These are phyloP conservation scores for Odontarrhena argentea DNA, from an alignment of 345 rosid species.

Conservation along the genomic window DNA sequence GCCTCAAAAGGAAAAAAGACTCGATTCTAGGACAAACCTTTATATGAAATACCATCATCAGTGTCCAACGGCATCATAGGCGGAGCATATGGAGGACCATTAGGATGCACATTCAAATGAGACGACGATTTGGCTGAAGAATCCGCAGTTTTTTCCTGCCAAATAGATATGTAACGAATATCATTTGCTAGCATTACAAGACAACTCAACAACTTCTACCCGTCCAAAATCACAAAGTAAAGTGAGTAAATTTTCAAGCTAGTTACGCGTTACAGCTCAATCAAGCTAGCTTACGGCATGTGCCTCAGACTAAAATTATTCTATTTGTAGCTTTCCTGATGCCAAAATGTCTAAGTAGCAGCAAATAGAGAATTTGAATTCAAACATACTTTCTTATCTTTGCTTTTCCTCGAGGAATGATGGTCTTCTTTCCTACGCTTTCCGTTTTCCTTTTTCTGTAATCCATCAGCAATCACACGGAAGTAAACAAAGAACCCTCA, in stretches of 20 bases:
- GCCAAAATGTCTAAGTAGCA: not conserved
- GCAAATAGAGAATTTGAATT: not conserved
- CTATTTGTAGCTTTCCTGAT: slow-evolving; percentile 1
- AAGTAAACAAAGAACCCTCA: not conserved
- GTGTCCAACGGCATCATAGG: slow-evolving; percentile 64
- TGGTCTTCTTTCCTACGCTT: slow-evolving; percentile 86
- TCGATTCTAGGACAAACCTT: slow-evolving; percentile 49
- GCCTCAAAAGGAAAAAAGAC: not conserved
- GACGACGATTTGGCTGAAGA: slow-evolving; percentile 67
- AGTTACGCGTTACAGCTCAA: slow-evolving; percentile 9
- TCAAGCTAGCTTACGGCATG: not conserved
- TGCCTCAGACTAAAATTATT: not conserved
- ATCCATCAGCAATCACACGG: slow-evolving; percentile 33
- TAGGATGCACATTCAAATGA: slow-evolving; percentile 60
- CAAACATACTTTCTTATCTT: slow-evolving; percentile 71
- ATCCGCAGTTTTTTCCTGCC: slow-evolving; percentile 71
- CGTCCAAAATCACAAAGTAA: slow-evolving; percentile 18
- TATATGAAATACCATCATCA: slow-evolving; percentile 73
- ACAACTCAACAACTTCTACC: not conserved
- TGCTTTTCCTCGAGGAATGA: slow-evolving; percentile 71
- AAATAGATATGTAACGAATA: slow-evolving; percentile 30
- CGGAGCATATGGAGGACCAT: slow-evolving; percentile 66
- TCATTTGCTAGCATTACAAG: slow-evolving; percentile 1
- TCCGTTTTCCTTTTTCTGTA: slow-evolving; percentile 79
- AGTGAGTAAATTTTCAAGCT: not conserved